phyloP scores from a whole-genome alignment of 352 stramenopile species.

The Pythium rishiriense region DNA sequence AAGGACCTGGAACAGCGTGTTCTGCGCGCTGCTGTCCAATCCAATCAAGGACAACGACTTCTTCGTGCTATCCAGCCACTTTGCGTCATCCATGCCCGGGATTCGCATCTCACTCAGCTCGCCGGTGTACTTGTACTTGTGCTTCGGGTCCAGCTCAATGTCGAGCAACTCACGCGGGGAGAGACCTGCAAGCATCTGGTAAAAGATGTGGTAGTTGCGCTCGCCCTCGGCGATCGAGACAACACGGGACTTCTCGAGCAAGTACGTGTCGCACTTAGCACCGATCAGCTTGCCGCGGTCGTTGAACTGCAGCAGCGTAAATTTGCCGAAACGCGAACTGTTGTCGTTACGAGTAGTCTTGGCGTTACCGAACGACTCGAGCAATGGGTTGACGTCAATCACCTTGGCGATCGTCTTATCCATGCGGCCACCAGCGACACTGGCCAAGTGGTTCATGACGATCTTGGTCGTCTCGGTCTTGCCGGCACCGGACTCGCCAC shows the following conservation, averaged over 20 bases:
- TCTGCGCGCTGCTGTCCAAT: slow-evolving; percentile 51
- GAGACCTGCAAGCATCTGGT: slow-evolving; percentile 88
- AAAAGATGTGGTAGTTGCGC: slow-evolving; percentile 98
- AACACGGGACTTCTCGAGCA: slow-evolving; percentile 96
- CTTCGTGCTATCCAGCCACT: slow-evolving; percentile 80
- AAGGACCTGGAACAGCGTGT: slow-evolving; percentile 82
- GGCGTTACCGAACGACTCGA: slow-evolving; percentile 94
- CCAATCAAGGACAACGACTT: slow-evolving; percentile 82
- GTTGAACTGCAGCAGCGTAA: slow-evolving; percentile 90
- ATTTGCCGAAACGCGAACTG: slow-evolving; percentile 90
- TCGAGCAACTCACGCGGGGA: slow-evolving; percentile 52
- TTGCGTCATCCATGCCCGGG: slow-evolving; percentile 80
- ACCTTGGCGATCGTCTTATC: slow-evolving; percentile 91
- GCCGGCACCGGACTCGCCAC: slow-evolving; percentile 82
- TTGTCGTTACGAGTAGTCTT: slow-evolving; percentile 95
- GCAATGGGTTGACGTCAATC: slow-evolving; percentile 90
- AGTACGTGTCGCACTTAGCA: slow-evolving; percentile 92
- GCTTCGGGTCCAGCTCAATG: slow-evolving; percentile 61
- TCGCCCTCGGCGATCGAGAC: slow-evolving; percentile 94
- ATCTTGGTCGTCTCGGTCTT: slow-evolving; percentile 99
- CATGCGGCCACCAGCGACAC: slow-evolving; percentile 76
- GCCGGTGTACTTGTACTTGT: slow-evolving; percentile 77
- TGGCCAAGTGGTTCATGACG: slow-evolving; percentile 89
- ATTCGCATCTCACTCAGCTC: slow-evolving; percentile 78
- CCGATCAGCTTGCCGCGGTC: slow-evolving; percentile 73